Evolutionary conservation across 768 basidiomycete species (phyloP), one percentile per base, ranked within the genome.

Genomic region (Lentinula detonsa): DNA sequence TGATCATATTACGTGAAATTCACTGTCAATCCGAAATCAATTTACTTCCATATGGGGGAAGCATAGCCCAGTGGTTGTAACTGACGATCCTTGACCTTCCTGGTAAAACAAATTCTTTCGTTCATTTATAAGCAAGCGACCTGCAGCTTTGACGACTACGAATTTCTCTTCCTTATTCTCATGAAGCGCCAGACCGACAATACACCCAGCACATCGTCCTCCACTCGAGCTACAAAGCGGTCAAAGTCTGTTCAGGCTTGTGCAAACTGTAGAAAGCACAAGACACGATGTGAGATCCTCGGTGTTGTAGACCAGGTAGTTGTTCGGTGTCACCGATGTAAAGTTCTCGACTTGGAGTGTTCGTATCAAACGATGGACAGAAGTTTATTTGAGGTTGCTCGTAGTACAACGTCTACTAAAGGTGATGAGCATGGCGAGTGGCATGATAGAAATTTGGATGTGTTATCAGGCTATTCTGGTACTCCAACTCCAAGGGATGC

Each of bases 251-350:
- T 72, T 0, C 75, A 76, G 62, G 77, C 78, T 2, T 79, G 77
- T 57, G 61, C 74, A 1, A 78, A 77, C 31, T 78, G 77, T 60
- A 67, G 75, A 50, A 78, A 78, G 60, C 70, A 77, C 67, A 78
- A 78, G 56, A 79, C 77, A 18, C 74, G 77, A 16, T 78, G 77
- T 63, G 77, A 78, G 67, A 69, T 78, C 63, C 74, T 78, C 18
- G 78, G 77, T 49, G 68, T 65, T 62, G 66, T 70, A 43, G 64
- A 68, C 34, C 70, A 67, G 34, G 43, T 57, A 23, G 46, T 52
- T 18, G 61, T 73, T 18, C 73, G 75, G 39, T 78, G 77, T 46
- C 77, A 78, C 58, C 73, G 77, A 7, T 78, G 77, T 52, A 46
- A 76, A 63, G 77, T 78, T 28, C 70, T 78, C 53, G 69, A 67